These are phyloP conservation scores for Termitomyces titanicus DNA, from an alignment of 768 basidiomycete genomes.

Conservation along the genomic window DNA sequence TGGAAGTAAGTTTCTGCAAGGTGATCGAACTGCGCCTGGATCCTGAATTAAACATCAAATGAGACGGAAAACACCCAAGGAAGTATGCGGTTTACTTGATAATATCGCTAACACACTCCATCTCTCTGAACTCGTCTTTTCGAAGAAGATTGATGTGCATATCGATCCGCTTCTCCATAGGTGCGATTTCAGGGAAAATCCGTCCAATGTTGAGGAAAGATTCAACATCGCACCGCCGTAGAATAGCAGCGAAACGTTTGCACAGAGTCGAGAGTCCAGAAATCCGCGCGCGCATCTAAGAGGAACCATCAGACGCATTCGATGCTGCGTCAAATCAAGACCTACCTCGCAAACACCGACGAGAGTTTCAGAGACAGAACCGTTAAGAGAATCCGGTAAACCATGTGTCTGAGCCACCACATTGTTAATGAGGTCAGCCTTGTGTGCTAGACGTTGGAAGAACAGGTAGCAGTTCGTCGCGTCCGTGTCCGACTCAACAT, in stretches of 20 bases:
- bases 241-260: constrained; percentile 84
- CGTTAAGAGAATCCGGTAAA: constrained; percentile 82
- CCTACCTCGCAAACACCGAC: constrained; percentile 93
- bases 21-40: constrained; percentile 92
- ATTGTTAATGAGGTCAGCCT: constrained; percentile 82
- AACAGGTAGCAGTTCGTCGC: constrained; percentile 88
- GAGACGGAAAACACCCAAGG: neutral
- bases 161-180: constrained; percentile 89
- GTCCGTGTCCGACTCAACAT: constrained; percentile 85
- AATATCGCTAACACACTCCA: constrained; percentile 90
- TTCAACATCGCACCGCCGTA: constrained; percentile 77
- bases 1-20: constrained; percentile 84
- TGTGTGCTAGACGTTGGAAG: constrained; percentile 85
- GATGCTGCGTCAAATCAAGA: neutral
- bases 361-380: constrained; percentile 75
- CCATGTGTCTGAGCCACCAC: constrained; percentile 81
- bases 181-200: constrained; percentile 78
- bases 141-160: constrained; percentile 84
- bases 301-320: neutral
- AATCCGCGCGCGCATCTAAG: constrained; percentile 79
- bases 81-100: constrained; percentile 58
- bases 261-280: constrained; percentile 78
- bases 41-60: constrained; percentile 40
- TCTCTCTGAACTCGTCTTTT: constrained; percentile 87
- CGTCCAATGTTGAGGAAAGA: constrained; percentile 85